phyloP scores from a whole-genome alignment of 2,329 filamentous ascomycete species.

The Cadophora luteo-olivacea region DNA sequence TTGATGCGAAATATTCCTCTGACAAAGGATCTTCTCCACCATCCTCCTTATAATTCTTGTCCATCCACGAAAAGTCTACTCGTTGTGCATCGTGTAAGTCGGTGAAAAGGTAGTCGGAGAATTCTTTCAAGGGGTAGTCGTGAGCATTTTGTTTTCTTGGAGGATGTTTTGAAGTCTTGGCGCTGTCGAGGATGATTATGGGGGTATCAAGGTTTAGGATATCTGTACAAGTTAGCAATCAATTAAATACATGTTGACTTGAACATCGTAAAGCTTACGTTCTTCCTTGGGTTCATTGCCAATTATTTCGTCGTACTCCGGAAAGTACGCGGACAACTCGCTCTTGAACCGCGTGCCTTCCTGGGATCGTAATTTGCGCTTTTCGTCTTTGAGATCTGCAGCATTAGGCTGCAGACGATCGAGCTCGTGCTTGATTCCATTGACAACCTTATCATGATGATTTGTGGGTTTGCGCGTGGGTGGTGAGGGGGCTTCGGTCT shows the following conservation, averaged over 20 bases:
- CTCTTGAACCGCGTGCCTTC: conserved; percentile 88
- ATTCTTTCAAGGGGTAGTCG: conserved; percentile 55
- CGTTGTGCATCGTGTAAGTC: conserved; percentile 62
- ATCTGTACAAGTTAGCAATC: conserved; percentile 57
- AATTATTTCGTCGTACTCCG: conserved; percentile 93
- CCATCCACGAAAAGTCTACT: conserved; percentile 62
- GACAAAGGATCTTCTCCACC: conserved; percentile 60
- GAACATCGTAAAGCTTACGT: conserved; percentile 59
- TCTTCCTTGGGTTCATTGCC: conserved; percentile 81
- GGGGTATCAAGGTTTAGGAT: conserved; percentile 74
- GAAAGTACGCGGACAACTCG: conserved; percentile 88
- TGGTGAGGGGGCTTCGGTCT: conserved; percentile 34
- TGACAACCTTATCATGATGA: conserved; percentile 63
- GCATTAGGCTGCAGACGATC: conserved; percentile 58
- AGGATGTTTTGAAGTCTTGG: conserved; percentile 40
- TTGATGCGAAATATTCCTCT: conserved; percentile 58
- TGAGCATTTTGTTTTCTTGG: conserved; percentile 31
- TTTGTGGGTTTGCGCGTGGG: conserved; percentile 44
- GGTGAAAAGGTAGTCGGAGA: conserved; percentile 61
- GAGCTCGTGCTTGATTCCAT: conserved; percentile 68
- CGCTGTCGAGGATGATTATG: conserved; percentile 71
- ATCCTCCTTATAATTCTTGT: conserved; percentile 47
- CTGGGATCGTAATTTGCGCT: conserved; percentile 83
- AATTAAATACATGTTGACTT: conserved; percentile 16
- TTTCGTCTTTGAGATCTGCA: conserved; percentile 60